These are phyloP conservation scores for Penicillium sp. DNA, from an alignment of 2,329 filamentous ascomycete species.

Conservation along the genomic window DNA sequence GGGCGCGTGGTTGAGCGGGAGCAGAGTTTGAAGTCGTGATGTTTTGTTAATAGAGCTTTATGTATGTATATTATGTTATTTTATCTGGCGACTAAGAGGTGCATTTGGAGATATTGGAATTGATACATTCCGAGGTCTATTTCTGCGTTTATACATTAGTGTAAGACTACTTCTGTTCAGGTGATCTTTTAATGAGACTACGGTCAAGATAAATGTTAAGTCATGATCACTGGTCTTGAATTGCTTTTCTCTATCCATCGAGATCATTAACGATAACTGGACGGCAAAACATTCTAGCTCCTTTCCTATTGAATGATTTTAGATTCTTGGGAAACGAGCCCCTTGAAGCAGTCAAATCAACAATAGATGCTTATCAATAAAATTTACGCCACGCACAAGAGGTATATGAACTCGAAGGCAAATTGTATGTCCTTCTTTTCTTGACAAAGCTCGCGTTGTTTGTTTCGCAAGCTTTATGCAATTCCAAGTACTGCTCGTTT, in stretches of 20 bases:
- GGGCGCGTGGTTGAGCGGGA: slow-evolving; percentile 76
- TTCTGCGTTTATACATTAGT: neutral
- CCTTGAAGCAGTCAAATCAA: neutral
- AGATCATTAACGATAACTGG: neutral
- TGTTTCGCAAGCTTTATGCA: neutral
- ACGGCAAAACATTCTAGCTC: neutral
- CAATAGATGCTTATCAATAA: neutral
- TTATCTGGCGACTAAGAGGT: neutral
- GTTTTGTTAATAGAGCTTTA: neutral
- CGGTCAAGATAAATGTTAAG: neutral
- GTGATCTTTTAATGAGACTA: neutral
- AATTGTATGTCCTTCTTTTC: neutral
- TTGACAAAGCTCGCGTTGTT: neutral
- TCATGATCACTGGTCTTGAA: neutral
- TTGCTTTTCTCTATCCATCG: slow-evolving; percentile 9
- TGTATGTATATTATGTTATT: neutral
- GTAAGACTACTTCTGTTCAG: neutral
- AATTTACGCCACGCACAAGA: slow-evolving; percentile 1
- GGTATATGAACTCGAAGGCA: neutral
- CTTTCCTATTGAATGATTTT: neutral
- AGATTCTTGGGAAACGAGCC: too few species aligned
- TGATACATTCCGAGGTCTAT: neutral
- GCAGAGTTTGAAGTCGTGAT: slow-evolving; percentile 64
- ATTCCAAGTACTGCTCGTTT: slow-evolving; percentile 32
- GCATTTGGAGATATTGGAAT: neutral